These are phyloP conservation scores for Syncephalis plumigaleata DNA, from an alignment of 371 early-diverging fungal species.

Conservation along the genomic window DNA sequence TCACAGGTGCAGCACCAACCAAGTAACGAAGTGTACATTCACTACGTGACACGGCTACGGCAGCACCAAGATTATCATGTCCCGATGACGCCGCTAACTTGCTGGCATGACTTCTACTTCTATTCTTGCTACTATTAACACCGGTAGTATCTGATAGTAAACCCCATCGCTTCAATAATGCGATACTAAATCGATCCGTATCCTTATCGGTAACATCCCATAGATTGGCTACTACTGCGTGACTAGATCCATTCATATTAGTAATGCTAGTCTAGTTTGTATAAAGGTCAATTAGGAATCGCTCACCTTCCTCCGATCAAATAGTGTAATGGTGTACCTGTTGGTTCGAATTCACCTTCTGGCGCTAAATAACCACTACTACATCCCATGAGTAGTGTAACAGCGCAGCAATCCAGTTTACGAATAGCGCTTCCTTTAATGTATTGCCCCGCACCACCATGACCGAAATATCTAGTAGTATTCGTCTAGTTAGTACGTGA, in stretches of 20 bases:
- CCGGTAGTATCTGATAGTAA: conserved; percentile 16
- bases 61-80: conserved; percentile 42
- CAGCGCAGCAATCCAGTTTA: conserved; percentile 42
- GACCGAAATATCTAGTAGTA: conserved; percentile 98
- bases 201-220: conserved; percentile 99
- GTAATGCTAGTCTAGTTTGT: neutral
- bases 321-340: conserved; percentile 63
- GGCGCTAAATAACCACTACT: conserved; percentile 59
- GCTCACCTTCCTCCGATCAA: conserved; percentile 36
- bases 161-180: conserved; percentile 54
- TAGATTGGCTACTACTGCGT: conserved; percentile 81
- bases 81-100: neutral
- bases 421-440: conserved; percentile 47
- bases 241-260: conserved; percentile 20
- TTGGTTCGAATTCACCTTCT: conserved; percentile 73
- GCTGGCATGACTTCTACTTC: too few species aligned
- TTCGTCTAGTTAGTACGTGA: too few species aligned
- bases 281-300: neutral
- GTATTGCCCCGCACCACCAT: conserved; percentile 88
- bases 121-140: neutral
- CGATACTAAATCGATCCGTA: conserved; percentile 73
- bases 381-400: conserved; percentile 78
- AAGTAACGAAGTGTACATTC: conserved; percentile 67
- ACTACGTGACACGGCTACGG: conserved; percentile 51
- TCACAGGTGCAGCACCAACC: conserved; percentile 90